Evolutionary conservation across 768 basidiomycete genomes (phyloP).

Genomic region (Chalciporus chontae): DNA sequence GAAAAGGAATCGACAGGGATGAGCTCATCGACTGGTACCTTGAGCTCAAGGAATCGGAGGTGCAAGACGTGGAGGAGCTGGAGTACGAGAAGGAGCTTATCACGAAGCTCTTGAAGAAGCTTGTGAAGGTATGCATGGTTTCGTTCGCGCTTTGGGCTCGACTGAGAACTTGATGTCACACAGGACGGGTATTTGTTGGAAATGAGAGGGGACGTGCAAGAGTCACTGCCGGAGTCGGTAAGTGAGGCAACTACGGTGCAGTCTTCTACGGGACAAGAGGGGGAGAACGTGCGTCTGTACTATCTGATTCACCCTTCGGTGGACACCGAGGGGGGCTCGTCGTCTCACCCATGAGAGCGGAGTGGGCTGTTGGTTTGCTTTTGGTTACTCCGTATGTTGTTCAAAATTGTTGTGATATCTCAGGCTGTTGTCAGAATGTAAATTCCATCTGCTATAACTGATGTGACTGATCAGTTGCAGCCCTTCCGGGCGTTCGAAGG

Average conservation of each 20-base stretch:
- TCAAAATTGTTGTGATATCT: slow-evolving; percentile 7
- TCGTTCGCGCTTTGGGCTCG: background rate
- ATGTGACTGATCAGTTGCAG: background rate
- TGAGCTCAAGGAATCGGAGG: slow-evolving; percentile 79
- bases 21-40: slow-evolving; percentile 97
- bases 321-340: slow-evolving; percentile 56
- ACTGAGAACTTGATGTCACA: slow-evolving; percentile 1
- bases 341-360: slow-evolving; percentile 29
- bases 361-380: background rate
- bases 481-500: background rate
- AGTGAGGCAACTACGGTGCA: slow-evolving; percentile 50
- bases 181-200: slow-evolving; percentile 86
- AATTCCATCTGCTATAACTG: background rate
- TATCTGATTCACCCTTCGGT: slow-evolving; percentile 92
- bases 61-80: slow-evolving; percentile 80
- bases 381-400: slow-evolving; percentile 11
- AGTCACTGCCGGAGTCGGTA: slow-evolving; percentile 62
- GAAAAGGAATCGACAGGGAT: slow-evolving; percentile 78
- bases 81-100: slow-evolving; percentile 91
- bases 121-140: slow-evolving; percentile 72
- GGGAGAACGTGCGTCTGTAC: slow-evolving; percentile 64
- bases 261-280: slow-evolving; percentile 48
- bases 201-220: slow-evolving; percentile 78
- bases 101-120: slow-evolving; percentile 80
- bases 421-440: slow-evolving; percentile 4